Evolutionary conservation across 2,329 filamentous ascomycete species (phyloP).

Genomic region (Aspergillus felis): DNA sequence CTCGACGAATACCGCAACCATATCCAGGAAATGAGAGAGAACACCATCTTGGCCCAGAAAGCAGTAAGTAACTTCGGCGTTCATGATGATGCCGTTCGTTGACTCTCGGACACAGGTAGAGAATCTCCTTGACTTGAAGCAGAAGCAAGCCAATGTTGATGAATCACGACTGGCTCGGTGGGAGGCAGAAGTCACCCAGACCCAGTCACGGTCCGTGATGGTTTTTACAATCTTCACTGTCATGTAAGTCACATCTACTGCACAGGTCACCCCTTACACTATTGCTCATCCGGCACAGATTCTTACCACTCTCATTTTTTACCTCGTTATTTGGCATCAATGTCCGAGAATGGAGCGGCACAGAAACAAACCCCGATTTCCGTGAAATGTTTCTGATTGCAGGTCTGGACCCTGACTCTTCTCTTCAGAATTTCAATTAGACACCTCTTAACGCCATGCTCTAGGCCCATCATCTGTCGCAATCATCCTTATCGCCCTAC

Average conservation of each 20-base stretch:
- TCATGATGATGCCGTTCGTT: background rate
- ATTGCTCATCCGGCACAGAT: constrained; percentile 27
- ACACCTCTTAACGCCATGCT: background rate
- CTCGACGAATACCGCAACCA: constrained; percentile 55
- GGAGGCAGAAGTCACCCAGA: constrained; percentile 60
- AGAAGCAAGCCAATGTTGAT: constrained; percentile 63
- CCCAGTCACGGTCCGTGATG: constrained; percentile 61
- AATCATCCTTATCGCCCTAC: constrained; percentile 50
- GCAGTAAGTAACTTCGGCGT: constrained; percentile 41
- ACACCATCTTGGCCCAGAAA: constrained; percentile 56
- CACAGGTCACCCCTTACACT: background rate
- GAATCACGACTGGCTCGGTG: constrained; percentile 61
- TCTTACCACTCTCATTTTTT: constrained; percentile 62
- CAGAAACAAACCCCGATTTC: constrained; percentile 35
- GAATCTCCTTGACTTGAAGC: constrained; percentile 63
- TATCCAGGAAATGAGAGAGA: constrained; percentile 54
- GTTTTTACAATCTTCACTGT: constrained; percentile 59
- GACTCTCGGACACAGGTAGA: constrained; percentile 46
- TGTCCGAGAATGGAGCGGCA: constrained; percentile 56
- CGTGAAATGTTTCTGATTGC: constrained; percentile 25
- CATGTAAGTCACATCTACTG: constrained; percentile 37
- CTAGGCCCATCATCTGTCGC: constrained; percentile 43
- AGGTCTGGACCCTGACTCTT: constrained; percentile 12
- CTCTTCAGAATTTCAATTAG: background rate
- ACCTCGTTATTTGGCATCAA: constrained; percentile 65